A percentile compares a stretch with the other conserved stretches of the same genome.
These are phyloP conservation scores for Apocynum venetum DNA, from an alignment of 257 asterid species.

Conservation along the genomic window DNA sequence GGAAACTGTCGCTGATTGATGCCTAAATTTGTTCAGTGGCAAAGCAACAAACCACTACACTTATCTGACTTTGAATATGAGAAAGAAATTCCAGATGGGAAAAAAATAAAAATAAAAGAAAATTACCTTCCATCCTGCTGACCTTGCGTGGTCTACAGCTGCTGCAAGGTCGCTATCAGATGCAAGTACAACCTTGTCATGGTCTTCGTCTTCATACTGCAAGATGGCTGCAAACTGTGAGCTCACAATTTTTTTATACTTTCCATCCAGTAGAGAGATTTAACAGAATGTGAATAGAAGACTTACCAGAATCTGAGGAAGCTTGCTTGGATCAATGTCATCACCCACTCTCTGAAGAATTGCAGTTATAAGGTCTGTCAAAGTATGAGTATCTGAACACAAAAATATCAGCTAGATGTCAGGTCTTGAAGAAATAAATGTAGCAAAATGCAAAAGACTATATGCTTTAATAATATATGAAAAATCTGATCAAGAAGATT, in stretches of 20 bases:
- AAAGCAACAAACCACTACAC: not conserved
- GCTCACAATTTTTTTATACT: not conserved
- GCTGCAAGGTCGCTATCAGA: slow-evolving; percentile 89
- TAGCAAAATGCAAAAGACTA: not conserved
- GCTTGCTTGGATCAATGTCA: slow-evolving; percentile 79
- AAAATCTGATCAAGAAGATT: not conserved
- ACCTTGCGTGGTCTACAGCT: slow-evolving; percentile 85
- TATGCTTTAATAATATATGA: not conserved
- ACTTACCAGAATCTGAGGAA: slow-evolving; percentile 85
- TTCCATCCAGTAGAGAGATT: not conserved
- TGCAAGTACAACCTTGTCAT: slow-evolving; percentile 79
- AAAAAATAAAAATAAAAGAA: not conserved
- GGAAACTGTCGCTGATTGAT: not conserved
- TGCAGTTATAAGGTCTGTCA: slow-evolving; percentile 73
- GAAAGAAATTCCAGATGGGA: too few relatives aligned
- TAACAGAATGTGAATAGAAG: not conserved
- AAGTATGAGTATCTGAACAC: slow-evolving; percentile 52
- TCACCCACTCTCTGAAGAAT: slow-evolving; percentile 88
- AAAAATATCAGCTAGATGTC: slow-evolving; percentile 5
- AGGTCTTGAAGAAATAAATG: slow-evolving; percentile 4
- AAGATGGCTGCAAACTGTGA: not conserved
- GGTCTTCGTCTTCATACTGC: slow-evolving; percentile 96
- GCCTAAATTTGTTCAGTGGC: too few relatives aligned
- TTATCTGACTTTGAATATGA: not conserved
- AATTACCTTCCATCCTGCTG: slow-evolving; percentile 90